Conservation (phyloP, 2,329 filamentous ascomycete genomes). For the Colletotrichum gigasporum region DNA sequence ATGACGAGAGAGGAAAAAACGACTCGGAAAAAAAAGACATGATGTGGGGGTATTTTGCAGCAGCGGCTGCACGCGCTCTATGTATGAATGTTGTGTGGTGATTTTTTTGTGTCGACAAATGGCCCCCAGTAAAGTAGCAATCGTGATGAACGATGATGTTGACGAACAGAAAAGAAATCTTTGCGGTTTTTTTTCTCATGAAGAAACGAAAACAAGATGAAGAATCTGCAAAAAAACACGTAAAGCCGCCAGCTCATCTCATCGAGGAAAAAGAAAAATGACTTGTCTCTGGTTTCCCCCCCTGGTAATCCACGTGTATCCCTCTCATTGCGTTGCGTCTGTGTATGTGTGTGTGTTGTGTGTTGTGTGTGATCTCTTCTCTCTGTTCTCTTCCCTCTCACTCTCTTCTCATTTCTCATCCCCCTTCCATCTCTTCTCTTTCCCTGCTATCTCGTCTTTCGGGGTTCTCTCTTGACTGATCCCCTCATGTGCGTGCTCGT, state of each 20-base stretch:
- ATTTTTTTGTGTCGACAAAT: neutral
- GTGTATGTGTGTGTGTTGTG: too few species aligned
- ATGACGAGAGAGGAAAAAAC: neutral
- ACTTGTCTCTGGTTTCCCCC: neutral
- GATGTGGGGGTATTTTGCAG: constrained; percentile 13
- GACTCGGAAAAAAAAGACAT: neutral
- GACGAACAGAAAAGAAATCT: neutral
- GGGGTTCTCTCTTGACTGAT: neutral
- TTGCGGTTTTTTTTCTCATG: neutral
- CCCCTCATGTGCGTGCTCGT: neutral
- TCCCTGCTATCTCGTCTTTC: neutral
- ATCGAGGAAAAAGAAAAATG: neutral
- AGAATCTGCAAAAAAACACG: too few species aligned
- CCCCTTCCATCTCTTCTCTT: too few species aligned
- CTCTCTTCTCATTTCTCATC: neutral
- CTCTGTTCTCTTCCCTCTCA: neutral
- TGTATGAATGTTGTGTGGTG: neutral
- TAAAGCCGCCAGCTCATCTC: neutral
- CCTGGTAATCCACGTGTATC: too few species aligned
- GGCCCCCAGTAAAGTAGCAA: neutral
- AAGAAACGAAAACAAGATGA: neutral
- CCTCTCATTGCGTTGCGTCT: too few species aligned
- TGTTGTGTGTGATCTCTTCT: neutral
- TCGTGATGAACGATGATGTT: neutral
- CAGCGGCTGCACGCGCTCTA: constrained; percentile 25